phyloP scores from a whole-genome alignment of 345 rosid genomes.

The Microthlaspi erraticum region DNA sequence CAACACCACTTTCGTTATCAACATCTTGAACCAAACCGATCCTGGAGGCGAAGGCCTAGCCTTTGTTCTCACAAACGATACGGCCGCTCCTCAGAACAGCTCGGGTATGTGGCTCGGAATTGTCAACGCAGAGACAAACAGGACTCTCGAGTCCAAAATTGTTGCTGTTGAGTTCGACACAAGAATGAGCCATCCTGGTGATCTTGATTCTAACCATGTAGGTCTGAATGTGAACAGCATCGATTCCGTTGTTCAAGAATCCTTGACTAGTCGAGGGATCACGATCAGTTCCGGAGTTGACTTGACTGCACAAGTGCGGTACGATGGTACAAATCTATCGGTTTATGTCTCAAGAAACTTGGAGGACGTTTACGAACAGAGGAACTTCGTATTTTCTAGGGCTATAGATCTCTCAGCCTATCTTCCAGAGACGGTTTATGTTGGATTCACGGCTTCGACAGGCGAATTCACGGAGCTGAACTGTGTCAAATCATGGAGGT shows the following conservation, averaged over 20 bases:
- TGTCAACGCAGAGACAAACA: slow-evolving; percentile 49
- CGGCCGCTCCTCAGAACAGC: slow-evolving; percentile 47
- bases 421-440: slow-evolving; percentile 57
- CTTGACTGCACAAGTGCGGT: slow-evolving; percentile 43
- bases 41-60: slow-evolving; percentile 81
- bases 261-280: slow-evolving; percentile 46
- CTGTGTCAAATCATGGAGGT: slow-evolving; percentile 69
- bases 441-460: slow-evolving; percentile 77
- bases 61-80: slow-evolving; percentile 51
- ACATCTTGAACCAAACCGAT: slow-evolving; percentile 46
- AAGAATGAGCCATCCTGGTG: slow-evolving; percentile 53
- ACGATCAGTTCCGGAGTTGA: slow-evolving; percentile 28
- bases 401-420: slow-evolving; percentile 53
- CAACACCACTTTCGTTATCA: slow-evolving; percentile 61
- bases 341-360: slow-evolving; percentile 50
- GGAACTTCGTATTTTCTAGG: slow-evolving; percentile 46
- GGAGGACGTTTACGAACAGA: slow-evolving; percentile 8
- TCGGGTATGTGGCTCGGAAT: slow-evolving; percentile 72
- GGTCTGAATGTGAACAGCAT: slow-evolving; percentile 62
- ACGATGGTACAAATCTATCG: slow-evolving; percentile 54
- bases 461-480: slow-evolving; percentile 50
- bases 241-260: slow-evolving; percentile 50
- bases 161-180: slow-evolving; percentile 83
- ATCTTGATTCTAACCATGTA: slow-evolving; percentile 68
- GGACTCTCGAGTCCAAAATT: slow-evolving; percentile 36